These are phyloP conservation scores for Phytophthora brassicae DNA, from an alignment of 352 stramenopile species.

Conservation along the genomic window DNA sequence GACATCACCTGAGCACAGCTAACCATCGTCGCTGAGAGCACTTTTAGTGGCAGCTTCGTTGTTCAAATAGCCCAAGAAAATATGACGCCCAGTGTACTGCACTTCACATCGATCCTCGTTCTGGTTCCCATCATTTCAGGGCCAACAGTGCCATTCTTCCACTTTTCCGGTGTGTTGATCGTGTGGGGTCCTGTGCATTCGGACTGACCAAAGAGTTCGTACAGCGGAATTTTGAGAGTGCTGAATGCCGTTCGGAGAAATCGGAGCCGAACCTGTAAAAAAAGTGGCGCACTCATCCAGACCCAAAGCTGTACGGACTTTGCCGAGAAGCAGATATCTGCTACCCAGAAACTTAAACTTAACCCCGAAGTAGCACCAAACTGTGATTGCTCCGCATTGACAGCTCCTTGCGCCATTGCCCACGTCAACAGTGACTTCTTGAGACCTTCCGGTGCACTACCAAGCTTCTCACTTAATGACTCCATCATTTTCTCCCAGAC, in stretches of 20 bases:
- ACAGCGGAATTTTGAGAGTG: slow-evolving; percentile 93
- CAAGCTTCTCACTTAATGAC: slow-evolving; percentile 57
- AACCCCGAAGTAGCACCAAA: slow-evolving; percentile 54
- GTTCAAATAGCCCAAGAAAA: slow-evolving; percentile 79
- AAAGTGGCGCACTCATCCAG: slow-evolving; percentile 82
- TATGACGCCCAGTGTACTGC: slow-evolving; percentile 64
- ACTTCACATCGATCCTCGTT: slow-evolving; percentile 66
- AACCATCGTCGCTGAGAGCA: slow-evolving; percentile 81
- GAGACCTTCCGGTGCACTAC: slow-evolving; percentile 38
- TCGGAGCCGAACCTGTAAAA: slow-evolving; percentile 84
- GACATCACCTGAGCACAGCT: slow-evolving; percentile 91
- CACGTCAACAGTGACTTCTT: slow-evolving; percentile 86
- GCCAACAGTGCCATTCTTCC: slow-evolving; percentile 87
- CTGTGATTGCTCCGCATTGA: slow-evolving; percentile 64
- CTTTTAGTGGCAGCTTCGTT: slow-evolving; percentile 52
- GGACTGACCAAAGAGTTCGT: slow-evolving; percentile 91
- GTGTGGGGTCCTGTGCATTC: slow-evolving; percentile 89
- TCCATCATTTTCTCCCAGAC: slow-evolving; percentile 91
- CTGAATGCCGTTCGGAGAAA: slow-evolving; percentile 55
- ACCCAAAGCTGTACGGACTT: slow-evolving; percentile 75
- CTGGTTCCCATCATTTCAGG: slow-evolving; percentile 55
- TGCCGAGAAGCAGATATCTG: slow-evolving; percentile 83
- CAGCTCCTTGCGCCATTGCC: slow-evolving; percentile 73
- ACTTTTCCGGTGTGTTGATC: slow-evolving; percentile 69
- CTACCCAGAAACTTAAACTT: slow-evolving; percentile 76